Conservation (phyloP, 2,329 filamentous ascomycete species). For the Talaromyces islandicus region DNA sequence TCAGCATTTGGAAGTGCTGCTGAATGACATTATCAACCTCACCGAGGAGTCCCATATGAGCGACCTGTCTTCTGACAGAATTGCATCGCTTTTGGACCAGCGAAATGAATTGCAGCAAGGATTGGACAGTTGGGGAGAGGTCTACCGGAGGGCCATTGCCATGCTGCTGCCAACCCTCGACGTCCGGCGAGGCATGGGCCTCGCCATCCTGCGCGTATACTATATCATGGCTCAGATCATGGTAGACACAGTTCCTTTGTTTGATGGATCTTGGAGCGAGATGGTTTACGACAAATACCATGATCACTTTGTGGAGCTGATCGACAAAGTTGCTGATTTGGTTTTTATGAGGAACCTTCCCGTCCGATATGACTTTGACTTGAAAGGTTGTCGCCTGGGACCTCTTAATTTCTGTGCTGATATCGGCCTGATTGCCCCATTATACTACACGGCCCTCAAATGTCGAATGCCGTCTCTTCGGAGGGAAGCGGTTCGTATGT, state of each 20-base stretch:
- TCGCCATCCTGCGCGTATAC: not conserved
- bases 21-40: not conserved
- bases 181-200: not conserved
- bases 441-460: slow-evolving; percentile 9
- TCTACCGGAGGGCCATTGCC: not conserved
- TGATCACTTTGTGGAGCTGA: not conserved
- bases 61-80: not conserved
- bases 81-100: not conserved
- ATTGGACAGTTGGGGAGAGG: not conserved
- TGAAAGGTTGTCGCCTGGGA: not conserved
- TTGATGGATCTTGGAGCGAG: slow-evolving; percentile 1
- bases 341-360: slow-evolving; percentile 3
- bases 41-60: not conserved
- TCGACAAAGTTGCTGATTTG: not conserved
- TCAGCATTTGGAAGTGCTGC: slow-evolving; percentile 4
- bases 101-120: not conserved
- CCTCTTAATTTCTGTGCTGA: slow-evolving; percentile 7
- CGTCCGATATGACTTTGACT: not conserved
- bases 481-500: not conserved
- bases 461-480: slow-evolving; percentile 2
- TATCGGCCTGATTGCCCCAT: slow-evolving; percentile 4
- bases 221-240: slow-evolving; percentile 8
- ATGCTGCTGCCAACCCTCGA: not conserved
- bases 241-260: not conserved
- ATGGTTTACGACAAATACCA: slow-evolving; percentile 7